Conservation (phyloP, 768 basidiomycete species). For the Podaxis sp. region DNA sequence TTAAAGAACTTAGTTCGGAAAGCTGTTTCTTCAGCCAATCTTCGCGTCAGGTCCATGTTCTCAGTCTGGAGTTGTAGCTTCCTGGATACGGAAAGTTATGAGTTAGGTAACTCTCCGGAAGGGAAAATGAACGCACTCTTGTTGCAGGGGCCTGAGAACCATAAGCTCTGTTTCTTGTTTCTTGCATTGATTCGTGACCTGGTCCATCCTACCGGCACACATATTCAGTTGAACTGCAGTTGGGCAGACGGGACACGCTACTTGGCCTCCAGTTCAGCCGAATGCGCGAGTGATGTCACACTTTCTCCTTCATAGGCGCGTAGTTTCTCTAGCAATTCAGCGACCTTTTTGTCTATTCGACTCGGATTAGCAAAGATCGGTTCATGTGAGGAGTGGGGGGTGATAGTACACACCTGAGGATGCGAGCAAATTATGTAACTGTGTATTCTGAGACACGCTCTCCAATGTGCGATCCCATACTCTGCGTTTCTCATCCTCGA, state of each 20-base stretch:
- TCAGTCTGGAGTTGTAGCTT: constrained; percentile 1
- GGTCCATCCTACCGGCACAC: constrained; percentile 13
- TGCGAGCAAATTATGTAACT: constrained; percentile 13
- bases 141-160: constrained; percentile 17
- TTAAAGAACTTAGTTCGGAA: constrained; percentile 2
- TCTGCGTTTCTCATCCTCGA: constrained; percentile 31
- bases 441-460: constrained; percentile 14
- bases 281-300: constrained; percentile 22
- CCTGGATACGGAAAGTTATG: background rate
- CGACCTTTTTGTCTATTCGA: constrained; percentile 22
- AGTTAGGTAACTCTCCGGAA: background rate
- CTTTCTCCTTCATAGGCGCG: constrained; percentile 28
- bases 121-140: constrained; percentile 17
- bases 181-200: constrained; percentile 11
- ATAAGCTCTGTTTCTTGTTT: constrained; percentile 16
- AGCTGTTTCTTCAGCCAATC: background rate
- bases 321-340: constrained; percentile 23
- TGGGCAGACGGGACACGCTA: constrained; percentile 10
- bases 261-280: constrained; percentile 21
- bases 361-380: background rate
- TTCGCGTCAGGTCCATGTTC: background rate
- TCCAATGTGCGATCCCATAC: constrained; percentile 20
- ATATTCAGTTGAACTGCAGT: background rate
- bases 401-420: constrained; percentile 14
- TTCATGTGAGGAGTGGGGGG: background rate